phyloP scores from a whole-genome alignment of 257 asterid species.

The Coffea eugenioides region DNA sequence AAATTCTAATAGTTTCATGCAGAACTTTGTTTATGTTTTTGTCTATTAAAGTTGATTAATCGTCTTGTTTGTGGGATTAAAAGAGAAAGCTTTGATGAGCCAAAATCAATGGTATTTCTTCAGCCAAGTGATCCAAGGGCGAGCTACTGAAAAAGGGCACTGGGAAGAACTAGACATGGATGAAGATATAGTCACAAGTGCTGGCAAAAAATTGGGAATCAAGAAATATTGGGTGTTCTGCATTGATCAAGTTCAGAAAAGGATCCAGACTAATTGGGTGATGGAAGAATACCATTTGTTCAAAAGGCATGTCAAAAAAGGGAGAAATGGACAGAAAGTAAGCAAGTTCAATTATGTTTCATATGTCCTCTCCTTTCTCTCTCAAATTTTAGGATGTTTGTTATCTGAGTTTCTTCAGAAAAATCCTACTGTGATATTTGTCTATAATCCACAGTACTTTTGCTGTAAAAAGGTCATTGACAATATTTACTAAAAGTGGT shows the following conservation, averaged over 20 bases:
- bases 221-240: constrained; percentile 32
- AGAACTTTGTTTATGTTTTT: background rate
- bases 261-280: constrained; percentile 37
- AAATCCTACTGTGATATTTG: too few species aligned
- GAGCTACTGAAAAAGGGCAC: constrained; percentile 33
- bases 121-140: constrained; percentile 32
- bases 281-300: constrained; percentile 51
- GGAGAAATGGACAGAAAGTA: constrained; percentile 24
- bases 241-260: constrained; percentile 7
- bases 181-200: constrained; percentile 30
- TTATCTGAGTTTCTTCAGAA: too few species aligned
- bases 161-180: constrained; percentile 43
- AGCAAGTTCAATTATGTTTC: background rate
- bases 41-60: background rate
- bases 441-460: too few species aligned
- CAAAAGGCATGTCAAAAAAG: constrained; percentile 9
- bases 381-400: background rate
- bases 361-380: background rate
- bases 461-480: too few species aligned
- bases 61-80: background rate
- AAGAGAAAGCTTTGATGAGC: constrained; percentile 44
- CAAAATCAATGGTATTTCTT: constrained; percentile 49
- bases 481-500: too few species aligned
- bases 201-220: constrained; percentile 34
- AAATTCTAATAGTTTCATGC: too few species aligned